Conservation (phyloP, 768 basidiomycete genomes). For the Lentinula edodes region DNA sequence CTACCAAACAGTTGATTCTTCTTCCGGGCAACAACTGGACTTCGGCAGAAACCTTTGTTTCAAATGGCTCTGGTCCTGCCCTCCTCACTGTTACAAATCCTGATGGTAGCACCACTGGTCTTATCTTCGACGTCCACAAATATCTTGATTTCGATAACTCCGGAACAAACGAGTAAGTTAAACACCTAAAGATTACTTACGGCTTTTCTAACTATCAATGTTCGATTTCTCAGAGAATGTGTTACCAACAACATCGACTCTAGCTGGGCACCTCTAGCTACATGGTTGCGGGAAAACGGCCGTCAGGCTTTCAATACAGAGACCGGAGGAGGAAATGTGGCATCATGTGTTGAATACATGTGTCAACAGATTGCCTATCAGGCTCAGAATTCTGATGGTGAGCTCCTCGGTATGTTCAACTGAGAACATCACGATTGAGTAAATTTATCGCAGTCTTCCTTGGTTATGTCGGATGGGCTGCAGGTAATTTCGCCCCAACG, state of each 20-base stretch:
- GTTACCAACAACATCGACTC: constrained; percentile 47
- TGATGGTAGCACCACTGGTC: constrained; percentile 36
- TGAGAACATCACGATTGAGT: not conserved
- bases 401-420: constrained; percentile 2
- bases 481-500: constrained; percentile 44
- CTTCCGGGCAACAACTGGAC: constrained; percentile 57
- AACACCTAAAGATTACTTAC: not conserved
- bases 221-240: constrained; percentile 27
- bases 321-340: constrained; percentile 52
- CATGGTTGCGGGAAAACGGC: constrained; percentile 42
- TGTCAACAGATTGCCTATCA: constrained; percentile 42
- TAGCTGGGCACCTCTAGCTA: constrained; percentile 39
- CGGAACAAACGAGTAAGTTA: constrained; percentile 21
- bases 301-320: constrained; percentile 57
- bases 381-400: constrained; percentile 43
- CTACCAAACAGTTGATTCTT: constrained; percentile 49
- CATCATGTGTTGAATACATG: constrained; percentile 38
- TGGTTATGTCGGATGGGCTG: constrained; percentile 54
- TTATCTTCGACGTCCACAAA: constrained; percentile 61
- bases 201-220: constrained; percentile 16
- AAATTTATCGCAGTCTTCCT: constrained; percentile 31
- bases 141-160: constrained; percentile 54
- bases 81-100: constrained; percentile 39
- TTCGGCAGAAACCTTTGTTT: constrained; percentile 44
- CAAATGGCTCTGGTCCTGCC: constrained; percentile 45